A percentile compares a stretch with the other conserved stretches of the same genome.
Evolutionary conservation across 2,329 filamentous ascomycete genomes (phyloP).

Genomic region (Fusarium transvaalense): DNA sequence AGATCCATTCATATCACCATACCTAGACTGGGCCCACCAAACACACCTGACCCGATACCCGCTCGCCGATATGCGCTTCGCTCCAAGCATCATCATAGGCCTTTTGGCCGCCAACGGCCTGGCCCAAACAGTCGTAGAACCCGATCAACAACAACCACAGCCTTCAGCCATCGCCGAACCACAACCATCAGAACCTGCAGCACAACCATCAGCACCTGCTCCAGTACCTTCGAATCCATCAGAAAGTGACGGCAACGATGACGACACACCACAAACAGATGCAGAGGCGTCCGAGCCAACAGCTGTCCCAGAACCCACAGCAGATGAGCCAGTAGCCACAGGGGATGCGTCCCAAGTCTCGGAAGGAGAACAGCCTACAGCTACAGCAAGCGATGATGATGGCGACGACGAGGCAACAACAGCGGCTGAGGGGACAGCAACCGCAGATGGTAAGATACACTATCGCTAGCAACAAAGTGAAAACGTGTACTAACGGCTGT

Average conservation of each 20-base stretch:
- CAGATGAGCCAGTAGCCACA: conserved; percentile 11
- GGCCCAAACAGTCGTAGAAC: conserved; percentile 23
- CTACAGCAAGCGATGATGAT: conserved; percentile 5
- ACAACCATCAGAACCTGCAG: conserved; percentile 27
- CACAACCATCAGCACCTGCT: conserved; percentile 22
- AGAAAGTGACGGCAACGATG: not conserved
- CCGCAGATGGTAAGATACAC: conserved; percentile 23
- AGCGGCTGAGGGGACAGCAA: conserved; percentile 14
- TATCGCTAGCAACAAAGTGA: not conserved
- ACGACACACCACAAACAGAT: conserved; percentile 8
- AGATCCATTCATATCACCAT: not conserved
- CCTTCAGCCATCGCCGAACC: conserved; percentile 21
- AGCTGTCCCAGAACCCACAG: conserved; percentile 10
- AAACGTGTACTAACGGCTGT: not conserved
- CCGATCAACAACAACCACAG: conserved; percentile 11
- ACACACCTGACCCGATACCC: not conserved
- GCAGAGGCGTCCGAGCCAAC: not conserved
- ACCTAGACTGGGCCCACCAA: no score
- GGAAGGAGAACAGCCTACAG: conserved; percentile 6
- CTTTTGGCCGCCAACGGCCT: conserved; percentile 34
- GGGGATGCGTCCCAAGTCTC: conserved; percentile 17
- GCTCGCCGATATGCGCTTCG: conserved; percentile 30
- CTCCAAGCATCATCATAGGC: conserved; percentile 31
- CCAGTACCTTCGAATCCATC: conserved; percentile 10
- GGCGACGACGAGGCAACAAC: conserved; percentile 10